Evolutionary conservation across 2,329 filamentous ascomycete species (phyloP).

Genomic region (Pseudogymnoascus sp.): DNA sequence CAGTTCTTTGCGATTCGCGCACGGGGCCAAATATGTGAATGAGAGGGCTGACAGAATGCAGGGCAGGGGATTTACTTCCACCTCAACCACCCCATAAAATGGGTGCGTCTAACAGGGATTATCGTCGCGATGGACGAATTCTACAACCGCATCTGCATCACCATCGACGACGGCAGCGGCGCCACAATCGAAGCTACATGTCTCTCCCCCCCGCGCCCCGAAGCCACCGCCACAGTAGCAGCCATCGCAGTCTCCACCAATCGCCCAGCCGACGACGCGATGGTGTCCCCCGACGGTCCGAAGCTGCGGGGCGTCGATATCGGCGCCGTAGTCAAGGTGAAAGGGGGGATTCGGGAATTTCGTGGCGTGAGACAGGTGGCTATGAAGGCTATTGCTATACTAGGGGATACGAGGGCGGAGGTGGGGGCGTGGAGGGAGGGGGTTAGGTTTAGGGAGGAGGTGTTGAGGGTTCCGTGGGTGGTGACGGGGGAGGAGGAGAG

Average conservation of each 20-base stretch:
- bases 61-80: slow-evolving; percentile 55
- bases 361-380: slow-evolving; percentile 43
- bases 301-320: slow-evolving; percentile 34
- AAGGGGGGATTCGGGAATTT: slow-evolving; percentile 42
- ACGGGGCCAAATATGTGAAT: too few relatives aligned
- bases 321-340: slow-evolving; percentile 48
- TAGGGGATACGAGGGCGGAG: slow-evolving; percentile 48
- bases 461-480: slow-evolving; percentile 47
- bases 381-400: slow-evolving; percentile 39
- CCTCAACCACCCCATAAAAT: slow-evolving; percentile 67
- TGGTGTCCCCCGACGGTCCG: slow-evolving; percentile 27
- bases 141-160: slow-evolving; percentile 39
- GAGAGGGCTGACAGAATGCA: slow-evolving; percentile 22
- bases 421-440: slow-evolving; percentile 51
- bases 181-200: slow-evolving; percentile 41
- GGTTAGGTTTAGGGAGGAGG: slow-evolving; percentile 38
- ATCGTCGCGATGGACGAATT: slow-evolving; percentile 55
- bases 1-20: too few relatives aligned
- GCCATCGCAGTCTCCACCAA: slow-evolving; percentile 4
- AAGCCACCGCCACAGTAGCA: not conserved
- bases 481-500: slow-evolving; percentile 41
- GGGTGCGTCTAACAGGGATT: slow-evolving; percentile 61
- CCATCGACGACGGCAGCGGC: slow-evolving; percentile 58
- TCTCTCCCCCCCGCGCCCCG: slow-evolving; percentile 13
- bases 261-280: slow-evolving; percentile 29